Percentiles rank a stretch among this genome's conserved stretches.
phyloP scores from a whole-genome alignment of 2,329 filamentous ascomycete genomes.

The Cercospora sojina region DNA sequence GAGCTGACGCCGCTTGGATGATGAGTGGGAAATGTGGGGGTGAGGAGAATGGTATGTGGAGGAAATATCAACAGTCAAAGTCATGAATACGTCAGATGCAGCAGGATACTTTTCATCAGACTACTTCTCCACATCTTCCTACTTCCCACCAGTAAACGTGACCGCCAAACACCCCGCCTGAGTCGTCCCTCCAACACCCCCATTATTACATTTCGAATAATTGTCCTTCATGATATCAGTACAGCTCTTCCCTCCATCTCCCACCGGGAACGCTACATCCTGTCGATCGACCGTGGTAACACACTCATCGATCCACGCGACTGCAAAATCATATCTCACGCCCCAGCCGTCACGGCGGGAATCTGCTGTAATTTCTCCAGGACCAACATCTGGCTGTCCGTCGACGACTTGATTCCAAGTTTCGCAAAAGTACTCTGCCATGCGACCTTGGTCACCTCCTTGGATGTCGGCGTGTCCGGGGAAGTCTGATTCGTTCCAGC shows the following conservation, averaged over 20 bases:
- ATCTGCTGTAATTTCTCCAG: neutral
- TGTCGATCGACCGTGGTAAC: neutral
- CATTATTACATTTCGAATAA: neutral
- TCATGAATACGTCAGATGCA: no score
- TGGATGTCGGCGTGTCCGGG: neutral
- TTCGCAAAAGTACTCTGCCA: neutral
- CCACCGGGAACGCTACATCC: neutral
- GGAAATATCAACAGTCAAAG: no score
- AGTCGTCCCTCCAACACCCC: neutral
- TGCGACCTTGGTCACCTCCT: neutral
- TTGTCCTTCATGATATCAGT: neutral
- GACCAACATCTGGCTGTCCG: neutral
- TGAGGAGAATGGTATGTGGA: no score
- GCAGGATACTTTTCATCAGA: no score
- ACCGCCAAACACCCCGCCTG: neutral
- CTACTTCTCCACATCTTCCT: neutral
- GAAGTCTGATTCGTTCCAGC: neutral
- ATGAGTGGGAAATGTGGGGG: neutral
- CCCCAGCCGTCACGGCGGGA: neutral
- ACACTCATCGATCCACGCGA: neutral
- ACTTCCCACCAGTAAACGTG: neutral
- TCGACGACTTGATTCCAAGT: neutral
- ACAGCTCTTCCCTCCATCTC: neutral
- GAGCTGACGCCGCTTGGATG: conserved; percentile 33
- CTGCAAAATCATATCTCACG: neutral